Percentiles rank a stretch among this genome's conserved stretches.
Evolutionary conservation across 257 asterid species (phyloP).

Genomic region (Haberlea rhodopensis): DNA sequence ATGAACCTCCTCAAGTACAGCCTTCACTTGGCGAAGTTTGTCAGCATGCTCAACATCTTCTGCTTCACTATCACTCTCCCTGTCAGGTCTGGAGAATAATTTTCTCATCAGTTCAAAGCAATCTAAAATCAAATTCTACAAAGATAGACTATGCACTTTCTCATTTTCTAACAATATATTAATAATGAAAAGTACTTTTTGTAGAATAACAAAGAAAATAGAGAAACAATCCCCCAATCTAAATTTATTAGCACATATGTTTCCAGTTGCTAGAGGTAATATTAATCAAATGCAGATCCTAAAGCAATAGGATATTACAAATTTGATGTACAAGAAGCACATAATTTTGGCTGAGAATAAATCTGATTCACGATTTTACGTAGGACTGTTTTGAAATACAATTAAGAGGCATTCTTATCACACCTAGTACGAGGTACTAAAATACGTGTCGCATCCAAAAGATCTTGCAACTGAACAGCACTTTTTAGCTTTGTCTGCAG

Average conservation of each 20-base stretch:
- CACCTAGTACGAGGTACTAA: slow-evolving; percentile 87
- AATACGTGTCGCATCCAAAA: slow-evolving; percentile 91
- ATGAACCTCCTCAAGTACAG: slow-evolving; percentile 98
- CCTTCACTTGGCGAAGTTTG: slow-evolving; percentile 99
- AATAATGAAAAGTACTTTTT: not conserved
- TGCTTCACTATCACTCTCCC: slow-evolving; percentile 96
- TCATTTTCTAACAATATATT: not conserved
- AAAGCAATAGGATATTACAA: not conserved
- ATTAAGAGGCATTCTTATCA: slow-evolving; percentile 19
- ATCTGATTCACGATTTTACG: slow-evolving; percentile 17
- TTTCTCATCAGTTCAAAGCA: slow-evolving; percentile 27
- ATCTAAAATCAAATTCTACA: slow-evolving; percentile 26
- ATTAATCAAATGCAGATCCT: not conserved
- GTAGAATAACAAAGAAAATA: not conserved
- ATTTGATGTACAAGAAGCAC: not conserved
- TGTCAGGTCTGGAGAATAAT: slow-evolving; percentile 65
- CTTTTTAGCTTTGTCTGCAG: slow-evolving; percentile 88
- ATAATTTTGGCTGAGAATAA: slow-evolving; percentile 21
- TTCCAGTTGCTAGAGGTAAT: no score
- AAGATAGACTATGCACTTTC: not conserved
- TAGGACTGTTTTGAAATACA: slow-evolving; percentile 11
- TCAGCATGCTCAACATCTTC: slow-evolving; percentile 96
- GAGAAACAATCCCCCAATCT: not conserved
- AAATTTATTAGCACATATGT: not conserved
- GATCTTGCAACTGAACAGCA: slow-evolving; percentile 97